Evolutionary conservation across 257 asterid genomes (phyloP).

Genomic region (Capsicum chinense): DNA sequence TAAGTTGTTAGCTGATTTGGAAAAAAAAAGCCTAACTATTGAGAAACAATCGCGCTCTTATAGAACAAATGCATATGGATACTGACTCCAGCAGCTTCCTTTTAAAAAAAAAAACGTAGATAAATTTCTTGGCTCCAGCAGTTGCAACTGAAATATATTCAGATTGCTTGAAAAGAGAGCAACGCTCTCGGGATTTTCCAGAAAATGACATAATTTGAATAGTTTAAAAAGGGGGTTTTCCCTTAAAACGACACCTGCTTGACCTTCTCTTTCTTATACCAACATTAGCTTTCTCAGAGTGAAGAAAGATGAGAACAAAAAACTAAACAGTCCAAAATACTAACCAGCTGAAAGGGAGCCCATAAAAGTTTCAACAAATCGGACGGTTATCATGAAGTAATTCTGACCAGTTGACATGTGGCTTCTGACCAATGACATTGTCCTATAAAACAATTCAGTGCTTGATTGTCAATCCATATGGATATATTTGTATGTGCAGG

Average conservation of each 20-base stretch:
- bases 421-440: constrained; percentile 94
- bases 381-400: constrained; percentile 79
- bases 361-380: constrained; percentile 95
- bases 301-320: constrained; percentile 10
- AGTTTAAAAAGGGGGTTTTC: not conserved
- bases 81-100: not conserved
- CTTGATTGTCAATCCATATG: constrained; percentile 33
- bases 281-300: not conserved
- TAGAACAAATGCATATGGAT: constrained; percentile 15
- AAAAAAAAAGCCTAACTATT: not conserved
- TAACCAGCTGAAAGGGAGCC: constrained; percentile 98
- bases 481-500: constrained; percentile 1
- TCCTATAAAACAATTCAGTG: constrained; percentile 56
- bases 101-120: not conserved
- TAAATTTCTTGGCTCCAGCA: constrained; percentile 17
- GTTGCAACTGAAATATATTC: constrained; percentile 23
- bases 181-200: constrained; percentile 23
- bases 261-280: constrained; percentile 24
- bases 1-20: constrained; percentile 31
- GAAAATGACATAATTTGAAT: constrained; percentile 23
- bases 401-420: constrained; percentile 76
- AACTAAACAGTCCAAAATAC: constrained; percentile 26
- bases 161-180: constrained; percentile 8
- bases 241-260: not conserved
- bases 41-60: not conserved